Conservation (phyloP, 257 asterid genomes). For the Solanum neorickii region DNA sequence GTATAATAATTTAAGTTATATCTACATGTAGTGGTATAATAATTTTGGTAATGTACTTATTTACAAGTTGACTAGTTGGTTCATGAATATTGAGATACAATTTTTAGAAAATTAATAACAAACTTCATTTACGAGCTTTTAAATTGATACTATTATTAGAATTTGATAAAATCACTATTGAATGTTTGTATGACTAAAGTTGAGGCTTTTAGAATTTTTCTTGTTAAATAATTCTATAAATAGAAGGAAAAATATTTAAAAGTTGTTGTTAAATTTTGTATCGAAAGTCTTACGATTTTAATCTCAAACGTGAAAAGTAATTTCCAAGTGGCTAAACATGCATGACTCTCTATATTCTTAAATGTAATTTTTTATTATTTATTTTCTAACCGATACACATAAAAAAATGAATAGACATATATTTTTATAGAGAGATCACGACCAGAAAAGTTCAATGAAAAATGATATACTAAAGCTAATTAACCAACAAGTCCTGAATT, state of each 20-base stretch:
- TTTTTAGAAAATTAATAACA: not conserved
- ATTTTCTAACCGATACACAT: not conserved
- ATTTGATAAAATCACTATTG: not conserved
- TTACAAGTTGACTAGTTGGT: not conserved
- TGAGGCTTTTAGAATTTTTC: not conserved
- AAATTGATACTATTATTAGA: not conserved
- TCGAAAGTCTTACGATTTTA: not conserved
- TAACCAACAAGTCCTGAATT: not conserved
- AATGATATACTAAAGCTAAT: not conserved
- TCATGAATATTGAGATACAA: not conserved
- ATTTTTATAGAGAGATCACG: not conserved
- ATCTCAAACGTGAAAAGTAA: not conserved
- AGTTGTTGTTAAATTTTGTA: not conserved
- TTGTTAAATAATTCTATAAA: not conserved
- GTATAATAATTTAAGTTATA: too few relatives aligned
- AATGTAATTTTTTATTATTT: not conserved
- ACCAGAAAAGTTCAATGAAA: not conserved
- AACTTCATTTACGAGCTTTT: not conserved
- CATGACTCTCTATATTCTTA: not conserved
- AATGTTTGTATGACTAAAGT: not conserved
- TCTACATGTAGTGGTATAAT: not conserved
- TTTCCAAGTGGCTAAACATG: not conserved
- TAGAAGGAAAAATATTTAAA: not conserved
- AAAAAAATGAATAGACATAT: rapidly evolving
- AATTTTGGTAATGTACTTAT: not conserved